Conservation (phyloP, 257 asterid genomes). For the Petrea volubilis region DNA sequence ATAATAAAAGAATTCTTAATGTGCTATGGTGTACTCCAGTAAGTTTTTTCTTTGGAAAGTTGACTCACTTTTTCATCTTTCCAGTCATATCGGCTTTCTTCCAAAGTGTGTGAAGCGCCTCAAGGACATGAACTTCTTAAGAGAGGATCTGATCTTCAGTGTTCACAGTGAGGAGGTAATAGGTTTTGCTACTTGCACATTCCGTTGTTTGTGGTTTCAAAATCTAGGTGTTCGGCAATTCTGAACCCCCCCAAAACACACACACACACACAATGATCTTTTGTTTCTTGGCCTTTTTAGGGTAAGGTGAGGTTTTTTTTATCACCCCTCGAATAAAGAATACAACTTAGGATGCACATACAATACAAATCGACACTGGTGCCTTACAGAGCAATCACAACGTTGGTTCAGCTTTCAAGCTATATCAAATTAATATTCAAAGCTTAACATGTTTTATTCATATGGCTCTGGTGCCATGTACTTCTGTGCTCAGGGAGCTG, state of each 20-base stretch:
- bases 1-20: background rate
- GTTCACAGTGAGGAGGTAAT: constrained; percentile 90
- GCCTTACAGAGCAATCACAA: background rate
- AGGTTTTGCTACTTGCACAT: constrained; percentile 3
- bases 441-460: constrained; percentile 1
- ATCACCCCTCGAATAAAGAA: too few species aligned
- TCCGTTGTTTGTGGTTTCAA: background rate
- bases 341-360: too few species aligned
- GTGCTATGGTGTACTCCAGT: background rate
- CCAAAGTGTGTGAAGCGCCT: constrained; percentile 65
- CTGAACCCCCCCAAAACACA: too few species aligned
- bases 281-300: constrained; percentile 1
- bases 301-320: too few species aligned
- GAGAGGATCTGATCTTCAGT: constrained; percentile 83
- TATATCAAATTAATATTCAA: background rate
- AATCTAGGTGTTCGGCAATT: too few species aligned
- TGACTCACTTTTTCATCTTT: constrained; percentile 24
- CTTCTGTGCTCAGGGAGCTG: constrained; percentile 58
- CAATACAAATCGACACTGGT: too few species aligned
- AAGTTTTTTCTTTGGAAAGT: constrained; percentile 19
- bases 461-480: constrained; percentile 10
- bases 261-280: too few species aligned
- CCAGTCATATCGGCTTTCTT: constrained; percentile 90
- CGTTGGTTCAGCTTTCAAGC: background rate
- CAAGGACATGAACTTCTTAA: constrained; percentile 71